Evolutionary conservation across 2,329 filamentous ascomycete species (phyloP).

Genomic region (Blumeria graminis): DNA sequence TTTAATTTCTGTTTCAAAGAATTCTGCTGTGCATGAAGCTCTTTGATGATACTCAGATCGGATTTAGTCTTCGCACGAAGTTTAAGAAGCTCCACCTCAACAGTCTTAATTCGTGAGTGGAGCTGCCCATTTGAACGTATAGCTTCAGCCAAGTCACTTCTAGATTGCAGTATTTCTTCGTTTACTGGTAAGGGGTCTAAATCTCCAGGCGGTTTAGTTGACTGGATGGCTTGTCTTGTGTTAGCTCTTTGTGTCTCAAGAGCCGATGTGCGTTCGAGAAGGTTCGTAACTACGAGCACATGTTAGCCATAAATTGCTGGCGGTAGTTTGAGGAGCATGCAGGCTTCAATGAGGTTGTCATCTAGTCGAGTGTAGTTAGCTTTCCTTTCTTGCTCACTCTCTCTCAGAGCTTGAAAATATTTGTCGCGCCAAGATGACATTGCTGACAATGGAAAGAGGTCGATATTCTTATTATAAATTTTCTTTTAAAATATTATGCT

Average conservation of each 20-base stretch:
- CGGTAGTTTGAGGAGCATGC: slow-evolving; percentile 20
- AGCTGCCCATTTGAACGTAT: slow-evolving; percentile 49
- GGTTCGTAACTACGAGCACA: slow-evolving; percentile 29
- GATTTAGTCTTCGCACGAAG: slow-evolving; percentile 33
- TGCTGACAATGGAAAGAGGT: neutral
- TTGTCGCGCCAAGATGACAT: slow-evolving; percentile 44
- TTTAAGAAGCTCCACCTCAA: slow-evolving; percentile 37
- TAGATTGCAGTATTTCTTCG: slow-evolving; percentile 24
- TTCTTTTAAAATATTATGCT: too few relatives aligned
- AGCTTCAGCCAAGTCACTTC: slow-evolving; percentile 50
- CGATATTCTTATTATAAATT: too few relatives aligned
- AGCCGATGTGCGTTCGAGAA: slow-evolving; percentile 40
- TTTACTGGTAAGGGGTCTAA: slow-evolving; percentile 7
- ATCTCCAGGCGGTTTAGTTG: slow-evolving; percentile 10
- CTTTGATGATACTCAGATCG: slow-evolving; percentile 35
- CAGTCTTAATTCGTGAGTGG: slow-evolving; percentile 34
- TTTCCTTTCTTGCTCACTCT: slow-evolving; percentile 44
- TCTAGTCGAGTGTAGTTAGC: slow-evolving; percentile 32
- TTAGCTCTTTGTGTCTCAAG: slow-evolving; percentile 32
- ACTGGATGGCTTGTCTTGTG: slow-evolving; percentile 7
- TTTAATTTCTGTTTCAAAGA: slow-evolving; percentile 40
- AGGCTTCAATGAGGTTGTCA: slow-evolving; percentile 50
- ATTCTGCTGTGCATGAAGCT: slow-evolving; percentile 36
- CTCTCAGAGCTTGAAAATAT: slow-evolving; percentile 51
- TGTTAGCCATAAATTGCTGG: slow-evolving; percentile 3